Evolutionary conservation across 345 rosid species (phyloP).

Genomic region (Eucalyptus coolabah): DNA sequence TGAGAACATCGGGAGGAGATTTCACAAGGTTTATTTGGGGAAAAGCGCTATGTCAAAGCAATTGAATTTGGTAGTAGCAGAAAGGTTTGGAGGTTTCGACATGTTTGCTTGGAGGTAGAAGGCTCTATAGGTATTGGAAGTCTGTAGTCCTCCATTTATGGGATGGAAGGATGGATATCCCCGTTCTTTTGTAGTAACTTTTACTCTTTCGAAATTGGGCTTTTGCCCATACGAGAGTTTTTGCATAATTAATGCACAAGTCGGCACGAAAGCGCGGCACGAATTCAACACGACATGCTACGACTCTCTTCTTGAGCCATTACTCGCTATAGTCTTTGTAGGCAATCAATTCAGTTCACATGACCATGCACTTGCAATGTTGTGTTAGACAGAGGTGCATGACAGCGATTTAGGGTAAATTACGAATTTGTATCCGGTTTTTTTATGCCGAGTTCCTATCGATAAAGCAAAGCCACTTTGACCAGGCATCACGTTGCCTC

Average conservation of each 20-base stretch:
- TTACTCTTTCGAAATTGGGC: neutral
- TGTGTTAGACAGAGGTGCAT: neutral
- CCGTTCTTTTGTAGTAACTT: neutral
- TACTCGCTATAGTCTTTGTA: neutral
- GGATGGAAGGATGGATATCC: neutral
- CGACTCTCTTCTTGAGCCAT: neutral
- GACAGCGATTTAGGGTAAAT: neutral
- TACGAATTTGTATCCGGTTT: neutral
- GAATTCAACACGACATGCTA: neutral
- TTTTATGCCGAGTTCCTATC: neutral
- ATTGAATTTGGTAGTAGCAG: neutral
- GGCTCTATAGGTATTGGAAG: neutral
- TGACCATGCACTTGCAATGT: neutral
- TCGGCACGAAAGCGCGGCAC: neutral
- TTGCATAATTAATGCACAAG: neutral
- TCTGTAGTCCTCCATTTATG: neutral
- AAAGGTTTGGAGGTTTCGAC: neutral
- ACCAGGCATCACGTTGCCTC: neutral
- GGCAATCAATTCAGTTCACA: neutral
- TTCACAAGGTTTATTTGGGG: neutral
- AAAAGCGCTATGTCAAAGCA: neutral
- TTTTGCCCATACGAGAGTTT: neutral
- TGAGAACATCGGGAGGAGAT: neutral
- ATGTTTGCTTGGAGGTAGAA: neutral
- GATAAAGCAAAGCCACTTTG: neutral